Evolutionary conservation across 2,329 filamentous ascomycete genomes (phyloP).

Genomic region (Westerdykella aurantiaca): DNA sequence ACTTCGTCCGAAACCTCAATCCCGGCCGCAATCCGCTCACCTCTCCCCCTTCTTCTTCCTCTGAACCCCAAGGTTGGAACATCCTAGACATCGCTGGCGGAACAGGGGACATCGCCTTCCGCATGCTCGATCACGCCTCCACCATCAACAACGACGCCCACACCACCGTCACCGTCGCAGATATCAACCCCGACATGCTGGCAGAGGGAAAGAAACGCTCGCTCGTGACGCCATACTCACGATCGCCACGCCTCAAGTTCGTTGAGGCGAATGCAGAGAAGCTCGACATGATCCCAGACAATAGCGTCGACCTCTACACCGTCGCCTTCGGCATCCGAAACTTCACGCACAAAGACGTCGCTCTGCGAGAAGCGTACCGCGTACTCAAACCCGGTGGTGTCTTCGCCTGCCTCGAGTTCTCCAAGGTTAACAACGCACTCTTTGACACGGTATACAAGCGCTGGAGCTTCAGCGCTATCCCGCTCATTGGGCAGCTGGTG

Average conservation of each 20-base stretch:
- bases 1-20: constrained; percentile 88
- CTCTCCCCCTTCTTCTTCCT: constrained; percentile 20
- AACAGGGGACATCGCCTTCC: constrained; percentile 96
- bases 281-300: constrained; percentile 59
- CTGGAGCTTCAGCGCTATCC: constrained; percentile 94
- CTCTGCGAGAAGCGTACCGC: constrained; percentile 74
- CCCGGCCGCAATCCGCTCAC: constrained; percentile 59
- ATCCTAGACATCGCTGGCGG: constrained; percentile 96
- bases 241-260: constrained; percentile 57
- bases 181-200: constrained; percentile 96
- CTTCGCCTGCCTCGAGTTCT: constrained; percentile 95
- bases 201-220: constrained; percentile 79
- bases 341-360: constrained; percentile 85
- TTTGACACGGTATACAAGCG: constrained; percentile 86
- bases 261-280: constrained; percentile 86
- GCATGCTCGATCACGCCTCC: constrained; percentile 83
- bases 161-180: constrained; percentile 81
- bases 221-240: constrained; percentile 54
- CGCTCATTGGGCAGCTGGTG: constrained; percentile 89
- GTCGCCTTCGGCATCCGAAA: constrained; percentile 97
- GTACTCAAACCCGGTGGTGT: constrained; percentile 92
- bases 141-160: constrained; percentile 71
- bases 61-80: constrained; percentile 49
- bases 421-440: constrained; percentile 69
- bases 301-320: constrained; percentile 88